Base-by-base conservation (phyloP, 257 asterid species). In the Forsythia viridissima region DNA sequence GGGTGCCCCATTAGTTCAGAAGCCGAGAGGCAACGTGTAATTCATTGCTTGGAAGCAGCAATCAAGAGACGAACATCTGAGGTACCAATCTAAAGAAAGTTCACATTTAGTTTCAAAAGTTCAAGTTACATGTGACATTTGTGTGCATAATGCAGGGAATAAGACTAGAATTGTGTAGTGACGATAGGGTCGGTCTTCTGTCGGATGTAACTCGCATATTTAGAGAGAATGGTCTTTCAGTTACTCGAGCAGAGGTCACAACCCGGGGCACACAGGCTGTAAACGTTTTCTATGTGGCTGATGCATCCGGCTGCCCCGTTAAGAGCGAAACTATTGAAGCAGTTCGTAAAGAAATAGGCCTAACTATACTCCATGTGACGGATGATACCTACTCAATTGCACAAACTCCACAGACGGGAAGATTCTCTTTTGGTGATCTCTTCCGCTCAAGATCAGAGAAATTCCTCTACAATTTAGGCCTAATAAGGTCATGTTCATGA, bases 361-460 rank as follows among this genome's bases (percentile, higher is more conserved):
- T 67, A 37, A 72, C 85, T 18, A 51, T 85, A 42, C 91, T 89
- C 70, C 80, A 65, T 0, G 90, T 88, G 11, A 88, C 83, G 82
- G 90, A 86, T 12, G 86, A 84, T 6, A 77, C 79, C 0, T 83
- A 70, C 77, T 69, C 80, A 8, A 69, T 46, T 57, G 77, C 87
- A 4, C 87, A 79, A 12, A 82, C 88, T 9, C 89, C 85, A 46
- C 92, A 84, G 76, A 79, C 88, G 4, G 87, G 89, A 8, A 82
- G 86, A 79, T 87, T 91, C 85, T 92, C 90, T 48, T 82, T 91
- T 76, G 90, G 94, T 36, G 90, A 87, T 21, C 84, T 92, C 77
- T 91, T 94, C 80, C 90, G 91, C 52, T 89, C 97, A 0, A 91
- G 96, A 76, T 94, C 98, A 3, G 89, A 87, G 61, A 89, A 87